A percentile compares a stretch with the other conserved stretches of the same genome.
Conservation (phyloP, 148 eudicot species). For the Vaccinium macrocarpon region DNA sequence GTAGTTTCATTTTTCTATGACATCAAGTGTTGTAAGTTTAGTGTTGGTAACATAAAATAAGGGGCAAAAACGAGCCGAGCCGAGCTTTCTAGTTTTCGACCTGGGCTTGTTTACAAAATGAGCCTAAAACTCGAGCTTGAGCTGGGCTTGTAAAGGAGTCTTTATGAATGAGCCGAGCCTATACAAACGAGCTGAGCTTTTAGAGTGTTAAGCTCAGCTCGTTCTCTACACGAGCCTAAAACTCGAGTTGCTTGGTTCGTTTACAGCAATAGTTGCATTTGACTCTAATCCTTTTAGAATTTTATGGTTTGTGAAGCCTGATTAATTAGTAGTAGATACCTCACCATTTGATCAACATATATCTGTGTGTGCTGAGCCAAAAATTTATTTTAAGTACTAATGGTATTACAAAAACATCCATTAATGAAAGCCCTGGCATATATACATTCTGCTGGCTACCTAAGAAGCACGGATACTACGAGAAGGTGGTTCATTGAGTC, state of each 20-base stretch:
- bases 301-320: neutral
- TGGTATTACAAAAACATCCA: neutral
- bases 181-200: no score
- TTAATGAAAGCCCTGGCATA: neutral
- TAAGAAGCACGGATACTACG: neutral
- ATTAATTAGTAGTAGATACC: neutral
- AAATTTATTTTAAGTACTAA: neutral
- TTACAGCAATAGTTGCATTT: neutral
- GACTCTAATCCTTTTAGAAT: neutral
- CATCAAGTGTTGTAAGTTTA: neutral
- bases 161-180: no score
- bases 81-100: no score
- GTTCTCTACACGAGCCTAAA: no score
- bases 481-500: neutral
- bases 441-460: neutral
- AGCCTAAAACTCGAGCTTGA: no score
- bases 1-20: neutral
- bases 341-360: neutral
- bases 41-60: neutral
- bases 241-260: no score
- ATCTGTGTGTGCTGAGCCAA: neutral
- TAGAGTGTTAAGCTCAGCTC: no score
- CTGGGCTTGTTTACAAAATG: no score
- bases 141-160: no score
- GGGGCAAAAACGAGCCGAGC: no score